phyloP scores from a whole-genome alignment of 768 basidiomycete species.

The Amanita muscaria region DNA sequence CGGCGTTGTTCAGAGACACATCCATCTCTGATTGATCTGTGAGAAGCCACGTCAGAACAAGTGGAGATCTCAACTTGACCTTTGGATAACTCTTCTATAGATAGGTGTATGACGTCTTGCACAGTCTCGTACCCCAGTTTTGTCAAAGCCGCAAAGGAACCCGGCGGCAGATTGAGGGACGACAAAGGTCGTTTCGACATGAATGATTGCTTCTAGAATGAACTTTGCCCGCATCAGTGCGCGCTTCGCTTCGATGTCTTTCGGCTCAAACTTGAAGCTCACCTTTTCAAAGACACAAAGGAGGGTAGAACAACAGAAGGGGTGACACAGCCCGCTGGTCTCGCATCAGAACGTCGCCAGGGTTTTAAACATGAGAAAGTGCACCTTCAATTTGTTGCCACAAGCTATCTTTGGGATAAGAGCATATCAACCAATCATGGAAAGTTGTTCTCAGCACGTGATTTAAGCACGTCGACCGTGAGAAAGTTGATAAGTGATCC shows the following conservation, averaged over 20 bases:
- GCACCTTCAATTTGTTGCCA: no score
- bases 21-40: conserved; percentile 37
- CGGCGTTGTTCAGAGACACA: conserved; percentile 36
- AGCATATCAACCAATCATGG: no score
- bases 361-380: no score
- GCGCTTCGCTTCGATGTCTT: no score
- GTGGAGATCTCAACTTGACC: conserved; percentile 25
- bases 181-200: conserved; percentile 34
- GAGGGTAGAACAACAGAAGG: no score
- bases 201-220: conserved; percentile 18
- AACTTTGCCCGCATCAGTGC: no score
- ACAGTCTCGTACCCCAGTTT: conserved; percentile 51
- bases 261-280: no score
- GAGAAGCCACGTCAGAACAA: not conserved
- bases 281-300: no score
- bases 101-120: conserved; percentile 37
- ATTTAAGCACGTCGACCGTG: not conserved
- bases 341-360: no score
- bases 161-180: conserved; percentile 37
- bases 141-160: conserved; percentile 37
- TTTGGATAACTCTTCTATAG: conserved; percentile 39
- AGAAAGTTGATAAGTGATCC: not conserved
- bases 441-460: conserved; percentile 2
- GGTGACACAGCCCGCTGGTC: no score
- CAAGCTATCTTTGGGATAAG: no score